Conservation (phyloP, 768 basidiomycete genomes). For the Lactifluus volemus region DNA sequence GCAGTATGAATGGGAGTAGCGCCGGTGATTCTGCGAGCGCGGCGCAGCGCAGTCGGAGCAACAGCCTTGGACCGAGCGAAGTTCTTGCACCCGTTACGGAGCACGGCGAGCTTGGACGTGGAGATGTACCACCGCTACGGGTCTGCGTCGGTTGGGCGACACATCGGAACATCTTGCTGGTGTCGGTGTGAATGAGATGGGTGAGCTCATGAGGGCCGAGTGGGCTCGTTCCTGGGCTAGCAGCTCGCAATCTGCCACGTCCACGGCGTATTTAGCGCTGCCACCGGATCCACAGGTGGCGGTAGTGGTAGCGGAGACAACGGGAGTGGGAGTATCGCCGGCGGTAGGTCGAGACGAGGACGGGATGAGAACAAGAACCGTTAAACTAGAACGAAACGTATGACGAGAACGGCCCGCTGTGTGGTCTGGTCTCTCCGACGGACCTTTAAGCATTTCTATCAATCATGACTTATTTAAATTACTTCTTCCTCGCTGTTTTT, state of each 20-base stretch:
- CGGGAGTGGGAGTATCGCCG: not conserved
- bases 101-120: conserved; percentile 7
- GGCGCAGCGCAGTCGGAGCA: conserved; percentile 11
- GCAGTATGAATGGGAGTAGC: not conserved
- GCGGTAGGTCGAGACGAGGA: not conserved
- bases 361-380: not conserved
- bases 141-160: not conserved
- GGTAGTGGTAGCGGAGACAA: not conserved
- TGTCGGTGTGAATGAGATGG: conserved; percentile 1
- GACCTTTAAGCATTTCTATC: too few species aligned
- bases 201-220: not conserved
- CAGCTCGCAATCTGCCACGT: not conserved
- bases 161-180: not conserved
- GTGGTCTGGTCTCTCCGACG: too few species aligned
- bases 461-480: too few species aligned
- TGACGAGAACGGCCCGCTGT: too few species aligned
- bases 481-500: too few species aligned
- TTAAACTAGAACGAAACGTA: not conserved
- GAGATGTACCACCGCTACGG: not conserved
- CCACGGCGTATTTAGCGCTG: not conserved
- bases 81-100: conserved; percentile 18
- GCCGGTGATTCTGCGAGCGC: not conserved
- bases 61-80: conserved; percentile 12
- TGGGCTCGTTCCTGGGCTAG: conserved; percentile 5
- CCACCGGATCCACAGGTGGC: not conserved